Percentiles rank a stretch among this genome's conserved stretches.
Conservation (phyloP, 2,329 filamentous ascomycete genomes). For the Fusarium algeriense region DNA sequence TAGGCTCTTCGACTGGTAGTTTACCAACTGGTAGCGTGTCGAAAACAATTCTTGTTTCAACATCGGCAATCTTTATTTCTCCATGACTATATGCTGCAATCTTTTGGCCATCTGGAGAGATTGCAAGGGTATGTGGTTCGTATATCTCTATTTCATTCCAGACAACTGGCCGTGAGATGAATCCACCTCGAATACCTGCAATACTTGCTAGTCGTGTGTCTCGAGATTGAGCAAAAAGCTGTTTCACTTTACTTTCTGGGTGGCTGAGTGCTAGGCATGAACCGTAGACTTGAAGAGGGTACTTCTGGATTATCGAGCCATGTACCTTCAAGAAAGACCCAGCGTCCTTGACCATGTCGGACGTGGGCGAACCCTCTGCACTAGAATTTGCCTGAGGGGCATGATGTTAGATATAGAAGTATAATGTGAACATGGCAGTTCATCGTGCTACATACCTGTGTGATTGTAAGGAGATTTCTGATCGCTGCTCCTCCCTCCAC, state of each 20-base stretch:
- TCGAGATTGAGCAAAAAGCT: not conserved
- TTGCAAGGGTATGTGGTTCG: not conserved
- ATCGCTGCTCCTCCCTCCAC: not conserved
- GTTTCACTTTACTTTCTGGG: not conserved
- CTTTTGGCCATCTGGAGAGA: not conserved
- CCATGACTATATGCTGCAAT: not conserved
- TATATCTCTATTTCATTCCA: not conserved
- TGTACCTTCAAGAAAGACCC: not conserved
- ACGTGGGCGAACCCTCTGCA: too few relatives aligned
- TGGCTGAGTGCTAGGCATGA: not conserved
- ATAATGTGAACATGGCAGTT: not conserved
- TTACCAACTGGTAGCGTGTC: too few relatives aligned
- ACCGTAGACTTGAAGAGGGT: not conserved
- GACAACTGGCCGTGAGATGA: not conserved
- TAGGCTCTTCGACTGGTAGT: too few relatives aligned
- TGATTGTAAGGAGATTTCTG: not conserved
- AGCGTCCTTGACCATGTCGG: not conserved
- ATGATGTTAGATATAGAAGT: not conserved
- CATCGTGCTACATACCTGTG: not conserved
- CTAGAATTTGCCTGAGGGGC: not conserved
- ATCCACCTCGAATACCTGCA: not conserved
- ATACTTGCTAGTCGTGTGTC: not conserved
- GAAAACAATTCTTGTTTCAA: not conserved
- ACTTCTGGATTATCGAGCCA: not conserved
- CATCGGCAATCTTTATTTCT: not conserved